phyloP scores from a whole-genome alignment of 176 grass and related monocot genomes.

The Alopecurus myosuroides region DNA sequence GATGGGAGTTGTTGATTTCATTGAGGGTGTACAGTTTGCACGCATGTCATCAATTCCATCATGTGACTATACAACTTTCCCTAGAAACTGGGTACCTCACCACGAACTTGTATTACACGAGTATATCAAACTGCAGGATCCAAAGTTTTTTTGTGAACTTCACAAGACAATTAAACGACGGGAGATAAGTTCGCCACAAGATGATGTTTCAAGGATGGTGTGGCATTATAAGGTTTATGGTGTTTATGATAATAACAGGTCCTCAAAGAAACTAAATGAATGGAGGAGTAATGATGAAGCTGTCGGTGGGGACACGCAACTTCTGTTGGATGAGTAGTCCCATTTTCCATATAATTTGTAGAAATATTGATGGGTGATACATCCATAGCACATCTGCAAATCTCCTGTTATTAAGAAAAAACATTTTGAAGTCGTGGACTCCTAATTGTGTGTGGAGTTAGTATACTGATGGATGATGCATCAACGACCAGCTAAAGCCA shows the following conservation, averaged over 20 bases:
- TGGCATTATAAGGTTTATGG: constrained; percentile 89
- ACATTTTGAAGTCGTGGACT: neutral
- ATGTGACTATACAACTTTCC: constrained; percentile 88
- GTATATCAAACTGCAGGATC: constrained; percentile 92
- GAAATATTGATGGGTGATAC: constrained; percentile 3
- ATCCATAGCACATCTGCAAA: constrained; percentile 2
- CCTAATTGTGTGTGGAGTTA: neutral
- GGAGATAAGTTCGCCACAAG: constrained; percentile 74
- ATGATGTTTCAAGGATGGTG: constrained; percentile 64
- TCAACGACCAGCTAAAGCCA: neutral
- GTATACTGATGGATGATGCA: neutral
- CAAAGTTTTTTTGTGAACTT: constrained; percentile 80
- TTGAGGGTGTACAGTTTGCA: constrained; percentile 88
- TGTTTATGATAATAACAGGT: constrained; percentile 58
- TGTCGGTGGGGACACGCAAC: constrained; percentile 9
- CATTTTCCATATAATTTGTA: neutral
- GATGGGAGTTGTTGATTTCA: constrained; percentile 92
- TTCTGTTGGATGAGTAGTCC: constrained; percentile 53
- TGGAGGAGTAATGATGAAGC: constrained; percentile 4
- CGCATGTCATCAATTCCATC: constrained; percentile 83
- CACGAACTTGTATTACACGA: constrained; percentile 73
- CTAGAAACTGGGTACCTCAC: constrained; percentile 80
- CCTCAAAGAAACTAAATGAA: constrained; percentile 21
- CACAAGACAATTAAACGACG: constrained; percentile 64
- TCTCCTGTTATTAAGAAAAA: neutral